These are phyloP conservation scores for Notholithocarpus densiflorus DNA, from an alignment of 306 rosid species.

Conservation along the genomic window DNA sequence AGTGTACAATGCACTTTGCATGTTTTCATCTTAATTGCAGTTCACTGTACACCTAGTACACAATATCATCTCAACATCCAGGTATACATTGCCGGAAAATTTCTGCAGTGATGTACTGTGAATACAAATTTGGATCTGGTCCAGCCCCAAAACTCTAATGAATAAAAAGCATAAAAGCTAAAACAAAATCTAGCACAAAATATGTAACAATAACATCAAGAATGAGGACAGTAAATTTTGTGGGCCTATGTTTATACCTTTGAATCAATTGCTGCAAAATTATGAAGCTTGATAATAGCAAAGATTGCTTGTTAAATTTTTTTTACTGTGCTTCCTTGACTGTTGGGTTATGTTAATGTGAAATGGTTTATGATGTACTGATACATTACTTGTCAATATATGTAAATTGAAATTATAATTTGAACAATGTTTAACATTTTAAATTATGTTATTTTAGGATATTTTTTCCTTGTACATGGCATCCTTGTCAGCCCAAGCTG, in stretches of 20 bases:
- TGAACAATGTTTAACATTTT: neutral
- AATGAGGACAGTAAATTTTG: neutral
- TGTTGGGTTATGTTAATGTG: neutral
- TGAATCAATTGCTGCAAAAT: neutral
- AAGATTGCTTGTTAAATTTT: neutral
- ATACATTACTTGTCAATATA: neutral
- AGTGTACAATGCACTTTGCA: too few species aligned
- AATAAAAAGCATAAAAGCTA: neutral
- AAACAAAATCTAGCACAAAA: neutral
- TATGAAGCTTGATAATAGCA: neutral
- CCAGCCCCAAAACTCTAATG: neutral
- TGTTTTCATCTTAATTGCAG: neutral
- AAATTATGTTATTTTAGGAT: constrained; percentile 25
- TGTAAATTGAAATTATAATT: neutral
- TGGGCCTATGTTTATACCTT: neutral
- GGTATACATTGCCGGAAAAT: neutral
- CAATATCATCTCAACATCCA: neutral
- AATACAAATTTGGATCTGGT: neutral
- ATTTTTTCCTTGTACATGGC: constrained; percentile 37
- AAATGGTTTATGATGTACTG: neutral
- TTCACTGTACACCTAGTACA: neutral
- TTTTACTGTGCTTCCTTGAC: neutral
- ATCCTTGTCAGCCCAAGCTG: constrained; percentile 31
- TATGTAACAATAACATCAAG: neutral
- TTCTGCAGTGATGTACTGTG: neutral